A percentile compares a stretch with the other conserved stretches of the same genome.
Evolutionary conservation across 495 filamentous ascomycete species (phyloP).

Genomic region (Hypoxylon lenormandii): DNA sequence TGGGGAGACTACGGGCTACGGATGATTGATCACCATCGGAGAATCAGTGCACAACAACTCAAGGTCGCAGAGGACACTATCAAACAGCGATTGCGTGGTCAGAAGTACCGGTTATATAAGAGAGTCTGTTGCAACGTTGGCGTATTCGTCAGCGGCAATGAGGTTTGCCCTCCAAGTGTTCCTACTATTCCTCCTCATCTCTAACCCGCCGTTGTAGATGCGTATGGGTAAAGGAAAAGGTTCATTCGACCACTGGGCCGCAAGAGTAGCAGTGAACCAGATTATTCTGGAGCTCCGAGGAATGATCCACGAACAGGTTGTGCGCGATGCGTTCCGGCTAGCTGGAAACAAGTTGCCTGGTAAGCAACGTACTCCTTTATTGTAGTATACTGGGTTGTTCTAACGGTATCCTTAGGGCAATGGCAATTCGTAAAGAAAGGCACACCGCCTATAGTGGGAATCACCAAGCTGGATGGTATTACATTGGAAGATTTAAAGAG

Average conservation of each 20-base stretch:
- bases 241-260: conserved; percentile 94
- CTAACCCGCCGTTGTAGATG: conserved; percentile 56
- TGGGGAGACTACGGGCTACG: conserved; percentile 97
- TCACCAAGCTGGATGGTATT: conserved; percentile 89
- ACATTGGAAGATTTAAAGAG: conserved; percentile 83
- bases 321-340: conserved; percentile 90
- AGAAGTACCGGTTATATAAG: conserved; percentile 92
- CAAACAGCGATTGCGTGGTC: conserved; percentile 84
- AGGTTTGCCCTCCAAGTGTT: conserved; percentile 62
- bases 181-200: conserved; percentile 1
- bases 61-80: conserved; percentile 93
- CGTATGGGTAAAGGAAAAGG: conserved; percentile 99
- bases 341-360: conserved; percentile 95
- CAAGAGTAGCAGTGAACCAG: conserved; percentile 84
- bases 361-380: conserved; percentile 59
- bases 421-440: conserved; percentile 95
- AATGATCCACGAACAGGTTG: conserved; percentile 91
- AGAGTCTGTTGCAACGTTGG: conserved; percentile 89
- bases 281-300: conserved; percentile 93
- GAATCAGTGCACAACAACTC: conserved; percentile 86
- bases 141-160: conserved; percentile 94
- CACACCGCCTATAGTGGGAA: conserved; percentile 88
- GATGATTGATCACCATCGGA: conserved; percentile 90
- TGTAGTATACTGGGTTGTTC: conserved; percentile 9
- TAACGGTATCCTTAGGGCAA: conserved; percentile 69